A percentile compares a stretch with the other conserved stretches of the same genome.
phyloP scores from a whole-genome alignment of 1,139 yeast species.

The Pichia sp. region DNA sequence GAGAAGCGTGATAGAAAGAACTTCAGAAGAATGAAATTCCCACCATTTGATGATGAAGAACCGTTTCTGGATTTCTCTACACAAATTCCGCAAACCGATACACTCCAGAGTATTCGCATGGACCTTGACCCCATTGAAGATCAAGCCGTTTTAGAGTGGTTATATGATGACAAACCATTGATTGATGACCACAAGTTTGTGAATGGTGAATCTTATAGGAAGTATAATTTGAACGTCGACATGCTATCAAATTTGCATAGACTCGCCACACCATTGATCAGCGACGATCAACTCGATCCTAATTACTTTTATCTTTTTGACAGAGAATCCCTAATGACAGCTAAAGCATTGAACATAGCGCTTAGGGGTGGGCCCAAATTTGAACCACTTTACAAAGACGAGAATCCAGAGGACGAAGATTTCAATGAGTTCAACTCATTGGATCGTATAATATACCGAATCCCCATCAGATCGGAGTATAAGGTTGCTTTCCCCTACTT shows the following conservation, averaged over 20 bases:
- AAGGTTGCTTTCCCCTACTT: slow-evolving; percentile 80
- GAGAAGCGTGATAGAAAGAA: slow-evolving; percentile 88
- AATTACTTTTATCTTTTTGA: slow-evolving; percentile 68
- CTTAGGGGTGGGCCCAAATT: slow-evolving; percentile 96
- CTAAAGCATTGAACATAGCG: slow-evolving; percentile 80
- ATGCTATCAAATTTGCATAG: slow-evolving; percentile 63
- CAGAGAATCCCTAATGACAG: slow-evolving; percentile 72
- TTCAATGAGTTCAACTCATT: slow-evolving; percentile 85
- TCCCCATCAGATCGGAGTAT: slow-evolving; percentile 73
- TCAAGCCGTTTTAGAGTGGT: slow-evolving; percentile 59
- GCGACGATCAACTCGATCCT: slow-evolving; percentile 48
- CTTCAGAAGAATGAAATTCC: slow-evolving; percentile 87
- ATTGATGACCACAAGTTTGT: slow-evolving; percentile 47
- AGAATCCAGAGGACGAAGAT: slow-evolving; percentile 64
- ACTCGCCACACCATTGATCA: slow-evolving; percentile 55
- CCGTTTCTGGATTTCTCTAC: slow-evolving; percentile 84
- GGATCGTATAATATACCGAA: slow-evolving; percentile 77
- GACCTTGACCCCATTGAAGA: slow-evolving; percentile 60
- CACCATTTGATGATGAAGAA: slow-evolving; percentile 97
- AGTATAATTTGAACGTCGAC: slow-evolving; percentile 59
- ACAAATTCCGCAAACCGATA: slow-evolving; percentile 65
- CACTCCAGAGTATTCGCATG: slow-evolving; percentile 60
- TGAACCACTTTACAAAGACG: slow-evolving; percentile 75
- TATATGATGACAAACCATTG: slow-evolving; percentile 68
- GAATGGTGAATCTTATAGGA: slow-evolving; percentile 71